Conservation (phyloP, 2,329 filamentous ascomycete genomes). For the Aureobasidium sp. region DNA sequence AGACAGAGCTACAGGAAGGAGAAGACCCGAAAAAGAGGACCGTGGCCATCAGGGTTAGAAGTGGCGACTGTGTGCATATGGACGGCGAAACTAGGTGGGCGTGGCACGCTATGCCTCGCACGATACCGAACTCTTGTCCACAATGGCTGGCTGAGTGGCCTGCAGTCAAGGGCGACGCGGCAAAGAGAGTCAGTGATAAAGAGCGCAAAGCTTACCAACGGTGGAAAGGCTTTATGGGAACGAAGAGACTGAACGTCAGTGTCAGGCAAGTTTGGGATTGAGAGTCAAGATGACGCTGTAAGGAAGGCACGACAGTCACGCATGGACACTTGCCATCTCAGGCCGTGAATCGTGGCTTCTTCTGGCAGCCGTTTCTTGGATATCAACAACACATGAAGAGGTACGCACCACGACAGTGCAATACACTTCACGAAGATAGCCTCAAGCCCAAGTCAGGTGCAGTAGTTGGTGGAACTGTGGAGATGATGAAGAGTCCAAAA, state of each 20-base stretch:
- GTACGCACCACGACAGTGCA: background rate
- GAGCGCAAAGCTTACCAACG: slow-evolving; percentile 25
- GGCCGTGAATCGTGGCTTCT: background rate
- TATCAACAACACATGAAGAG: background rate
- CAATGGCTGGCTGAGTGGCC: slow-evolving; percentile 14
- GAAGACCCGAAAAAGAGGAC: slow-evolving; percentile 20
- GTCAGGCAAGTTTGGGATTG: slow-evolving; percentile 33
- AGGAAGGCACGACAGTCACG: background rate
- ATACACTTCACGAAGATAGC: background rate
- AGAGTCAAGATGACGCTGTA: background rate
- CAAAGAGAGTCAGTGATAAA: slow-evolving; percentile 13
- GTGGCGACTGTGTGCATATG: slow-evolving; percentile 14
- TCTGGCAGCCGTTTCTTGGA: background rate
- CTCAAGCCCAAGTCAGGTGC: background rate
- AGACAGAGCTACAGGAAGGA: slow-evolving; percentile 1
- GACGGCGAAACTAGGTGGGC: slow-evolving; percentile 15
- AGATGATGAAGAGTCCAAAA: too few relatives aligned
- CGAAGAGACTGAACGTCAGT: slow-evolving; percentile 32
- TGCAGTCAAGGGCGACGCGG: slow-evolving; percentile 25
- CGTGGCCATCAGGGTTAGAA: slow-evolving; percentile 13
- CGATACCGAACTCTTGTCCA: slow-evolving; percentile 14
- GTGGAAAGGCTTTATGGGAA: slow-evolving; percentile 32
- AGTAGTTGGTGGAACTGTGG: too few relatives aligned
- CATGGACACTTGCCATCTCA: background rate
- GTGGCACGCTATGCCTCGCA: slow-evolving; percentile 17